Evolutionary conservation across 345 rosid genomes (phyloP).

Genomic region (Dimocarpus longan): DNA sequence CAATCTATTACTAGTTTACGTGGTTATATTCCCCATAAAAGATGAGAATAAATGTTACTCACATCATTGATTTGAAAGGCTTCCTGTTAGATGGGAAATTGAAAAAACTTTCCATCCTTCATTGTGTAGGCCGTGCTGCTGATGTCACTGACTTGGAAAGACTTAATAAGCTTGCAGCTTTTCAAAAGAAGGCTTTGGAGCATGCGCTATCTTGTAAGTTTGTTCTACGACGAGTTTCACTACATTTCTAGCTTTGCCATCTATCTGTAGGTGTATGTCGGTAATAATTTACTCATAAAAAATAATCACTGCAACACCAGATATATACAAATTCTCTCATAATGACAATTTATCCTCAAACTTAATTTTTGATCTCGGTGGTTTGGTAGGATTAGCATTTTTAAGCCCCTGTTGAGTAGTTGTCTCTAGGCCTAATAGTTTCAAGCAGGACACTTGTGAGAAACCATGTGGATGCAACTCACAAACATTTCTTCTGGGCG

Average conservation of each 20-base stretch:
- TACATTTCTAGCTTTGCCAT: not conserved
- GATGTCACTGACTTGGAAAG: constrained; percentile 44
- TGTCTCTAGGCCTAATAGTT: not conserved
- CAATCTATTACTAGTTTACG: not conserved
- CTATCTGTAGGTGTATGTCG: not conserved
- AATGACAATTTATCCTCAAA: too few relatives aligned
- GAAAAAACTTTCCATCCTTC: not conserved
- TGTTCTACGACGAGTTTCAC: not conserved
- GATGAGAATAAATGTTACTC: not conserved
- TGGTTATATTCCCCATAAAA: not conserved
- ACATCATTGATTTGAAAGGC: not conserved
- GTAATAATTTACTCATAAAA: too few relatives aligned
- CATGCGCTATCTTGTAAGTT: constrained; percentile 84
- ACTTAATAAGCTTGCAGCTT: constrained; percentile 73
- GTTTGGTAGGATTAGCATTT: not conserved
- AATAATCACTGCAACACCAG: too few relatives aligned
- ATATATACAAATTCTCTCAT: too few relatives aligned
- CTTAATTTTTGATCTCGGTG: not conserved
- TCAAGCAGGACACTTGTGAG: not conserved
- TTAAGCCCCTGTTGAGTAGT: not conserved
- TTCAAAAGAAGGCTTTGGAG: constrained; percentile 81
- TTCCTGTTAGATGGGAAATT: not conserved
- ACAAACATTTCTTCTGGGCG: too few relatives aligned
- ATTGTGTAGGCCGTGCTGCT: constrained; percentile 30
- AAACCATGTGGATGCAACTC: too few relatives aligned